Base-by-base conservation (phyloP, 805 yeast species). In the Brettanomyces nanus region DNA sequence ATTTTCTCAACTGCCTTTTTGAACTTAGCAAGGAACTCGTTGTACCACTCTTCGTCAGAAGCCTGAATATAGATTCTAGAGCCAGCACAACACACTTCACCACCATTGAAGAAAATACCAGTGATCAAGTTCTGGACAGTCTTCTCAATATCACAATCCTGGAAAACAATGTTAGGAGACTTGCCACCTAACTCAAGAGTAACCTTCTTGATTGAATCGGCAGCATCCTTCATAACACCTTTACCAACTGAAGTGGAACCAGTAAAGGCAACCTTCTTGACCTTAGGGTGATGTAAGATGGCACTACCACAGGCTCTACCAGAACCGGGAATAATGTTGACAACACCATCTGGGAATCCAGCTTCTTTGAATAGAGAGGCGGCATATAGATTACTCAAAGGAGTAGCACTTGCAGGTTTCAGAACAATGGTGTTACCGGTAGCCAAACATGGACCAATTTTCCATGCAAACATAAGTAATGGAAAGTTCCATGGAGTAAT, bases 401-500 rank as follows among this genome's bases (percentile, higher is more conserved):
- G 87, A 37, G 90, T 82, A 39, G 83, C 75, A 54, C 80, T 80
- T 35, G 90, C 86, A 28, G 89, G 78, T 61, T 82, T 82, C 56
- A 82, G 63, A 38, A 82, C 77, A 48, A 76, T 66, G 36, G 84
- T 75, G 66, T 80, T 80, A 64, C 86, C 86, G 48, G 86, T 75
- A 36, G 83, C 83, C 52, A 80, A 65, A 44, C 85, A 85, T 33
- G 90, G 89, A 38, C 82, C 85, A 42, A 82, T 66, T 58, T 82
- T 82, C 90, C 90, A 82, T 31, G 83, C 62, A 59, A 78, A 69
- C 84, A 82, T 81, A 67, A 82, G 69, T 46, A 82, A 62, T 51
- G 90, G 90, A 74, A 82, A 82, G 59, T 82, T 82, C 89, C 89
- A 82, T 57, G 90, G 89, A 45, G 82, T 81, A 46, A 82, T 80